Conservation (phyloP, 768 basidiomycete species). For the Tephrocybe sp. region DNA sequence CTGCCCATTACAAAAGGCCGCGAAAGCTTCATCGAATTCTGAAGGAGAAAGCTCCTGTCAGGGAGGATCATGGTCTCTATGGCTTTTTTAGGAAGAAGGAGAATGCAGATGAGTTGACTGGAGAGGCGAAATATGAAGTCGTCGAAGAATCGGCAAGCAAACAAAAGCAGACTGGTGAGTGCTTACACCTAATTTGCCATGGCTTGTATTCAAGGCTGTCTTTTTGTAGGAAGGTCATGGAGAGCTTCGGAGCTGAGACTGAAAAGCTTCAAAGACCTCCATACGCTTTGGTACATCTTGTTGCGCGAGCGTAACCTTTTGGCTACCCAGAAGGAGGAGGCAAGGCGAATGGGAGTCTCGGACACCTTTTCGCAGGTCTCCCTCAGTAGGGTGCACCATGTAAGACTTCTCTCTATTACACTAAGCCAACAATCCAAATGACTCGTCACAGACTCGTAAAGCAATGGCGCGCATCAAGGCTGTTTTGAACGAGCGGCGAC, state of each 20-base stretch:
- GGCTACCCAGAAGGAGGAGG: slow-evolving; percentile 83
- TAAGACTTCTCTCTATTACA: slow-evolving; percentile 25
- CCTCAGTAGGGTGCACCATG: slow-evolving; percentile 41
- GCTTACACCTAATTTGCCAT: not conserved
- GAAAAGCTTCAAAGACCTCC: slow-evolving; percentile 92
- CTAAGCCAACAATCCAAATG: no score
- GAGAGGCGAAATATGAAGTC: slow-evolving; percentile 53
- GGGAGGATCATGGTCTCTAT: slow-evolving; percentile 72
- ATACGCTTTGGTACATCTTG: slow-evolving; percentile 92
- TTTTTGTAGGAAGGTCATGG: slow-evolving; percentile 81
- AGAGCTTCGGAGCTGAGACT: slow-evolving; percentile 79
- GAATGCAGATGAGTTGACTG: slow-evolving; percentile 36
- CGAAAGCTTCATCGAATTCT: slow-evolving; percentile 8
- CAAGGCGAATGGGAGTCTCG: slow-evolving; percentile 56
- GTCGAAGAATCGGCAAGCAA: slow-evolving; percentile 33
- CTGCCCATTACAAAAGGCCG: slow-evolving; percentile 6
- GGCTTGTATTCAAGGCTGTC: not conserved
- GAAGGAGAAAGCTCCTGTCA: slow-evolving; percentile 33
- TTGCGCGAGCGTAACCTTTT: slow-evolving; percentile 88
- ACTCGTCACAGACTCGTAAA: slow-evolving; percentile 69
- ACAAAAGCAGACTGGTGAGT: slow-evolving; percentile 29
- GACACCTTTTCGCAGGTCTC: slow-evolving; percentile 31
- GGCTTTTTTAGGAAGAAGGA: slow-evolving; percentile 70
- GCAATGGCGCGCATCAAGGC: slow-evolving; percentile 97
- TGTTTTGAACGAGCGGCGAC: slow-evolving; percentile 85